Conservation (phyloP, 73 alveolate species). For the Paramecium primaurelia region DNA sequence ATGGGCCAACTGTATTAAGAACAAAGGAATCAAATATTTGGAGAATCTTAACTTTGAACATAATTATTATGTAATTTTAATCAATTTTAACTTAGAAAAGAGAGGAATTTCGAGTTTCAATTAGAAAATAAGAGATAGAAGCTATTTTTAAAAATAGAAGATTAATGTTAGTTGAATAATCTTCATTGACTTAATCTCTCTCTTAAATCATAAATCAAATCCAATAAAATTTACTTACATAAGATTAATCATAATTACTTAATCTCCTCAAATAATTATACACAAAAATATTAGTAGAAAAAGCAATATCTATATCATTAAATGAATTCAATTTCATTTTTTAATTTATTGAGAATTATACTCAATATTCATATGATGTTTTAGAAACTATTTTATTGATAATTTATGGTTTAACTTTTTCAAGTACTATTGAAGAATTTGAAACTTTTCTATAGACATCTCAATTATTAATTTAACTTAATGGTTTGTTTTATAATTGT, state of each 20-base stretch:
- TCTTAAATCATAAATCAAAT: neutral
- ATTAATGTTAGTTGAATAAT: neutral
- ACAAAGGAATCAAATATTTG: constrained; percentile 1
- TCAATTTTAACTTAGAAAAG: neutral
- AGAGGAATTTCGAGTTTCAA: neutral
- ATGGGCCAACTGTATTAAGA: constrained; percentile 26
- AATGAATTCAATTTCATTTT: neutral
- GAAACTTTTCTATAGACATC: neutral
- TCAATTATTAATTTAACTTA: neutral
- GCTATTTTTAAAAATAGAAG: neutral
- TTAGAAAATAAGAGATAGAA: neutral
- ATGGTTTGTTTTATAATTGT: neutral
- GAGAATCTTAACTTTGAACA: constrained; percentile 28
- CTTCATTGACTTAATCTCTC: neutral
- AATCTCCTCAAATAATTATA: neutral
- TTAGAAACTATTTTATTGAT: neutral
- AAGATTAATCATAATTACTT: neutral
- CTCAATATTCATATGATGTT: neutral
- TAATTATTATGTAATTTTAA: constrained; percentile 22
- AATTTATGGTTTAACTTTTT: neutral
- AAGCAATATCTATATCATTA: neutral
- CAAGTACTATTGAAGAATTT: neutral
- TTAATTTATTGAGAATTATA: neutral
- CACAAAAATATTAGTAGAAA: neutral
- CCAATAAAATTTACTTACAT: neutral